These are phyloP conservation scores for Umbelopsis vinacea DNA, from an alignment of 192 early-diverging fungal genomes.

Conservation along the genomic window DNA sequence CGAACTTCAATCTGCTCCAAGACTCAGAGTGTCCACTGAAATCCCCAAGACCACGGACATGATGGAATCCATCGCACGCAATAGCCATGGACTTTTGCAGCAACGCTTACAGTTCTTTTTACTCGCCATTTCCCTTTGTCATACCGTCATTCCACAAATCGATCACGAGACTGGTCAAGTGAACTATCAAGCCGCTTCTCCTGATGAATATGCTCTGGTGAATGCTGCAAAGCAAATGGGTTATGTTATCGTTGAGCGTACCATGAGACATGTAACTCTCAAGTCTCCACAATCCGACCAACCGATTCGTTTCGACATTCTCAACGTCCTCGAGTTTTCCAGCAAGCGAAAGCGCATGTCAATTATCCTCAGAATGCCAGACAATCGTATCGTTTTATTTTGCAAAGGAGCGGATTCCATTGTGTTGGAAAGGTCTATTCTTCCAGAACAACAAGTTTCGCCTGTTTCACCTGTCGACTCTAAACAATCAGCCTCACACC, in stretches of 20 bases:
- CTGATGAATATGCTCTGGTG: constrained; percentile 85
- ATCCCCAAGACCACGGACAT: constrained; percentile 7
- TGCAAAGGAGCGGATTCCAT: constrained; percentile 94
- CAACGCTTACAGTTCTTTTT: constrained; percentile 67
- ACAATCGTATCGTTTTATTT: constrained; percentile 77
- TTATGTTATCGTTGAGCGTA: constrained; percentile 66
- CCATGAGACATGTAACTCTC: constrained; percentile 34
- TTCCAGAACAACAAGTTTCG: constrained; percentile 15
- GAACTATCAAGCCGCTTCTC: constrained; percentile 81
- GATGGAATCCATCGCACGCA: constrained; percentile 62
- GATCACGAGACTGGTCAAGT: constrained; percentile 58
- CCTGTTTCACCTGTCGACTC: constrained; percentile 14
- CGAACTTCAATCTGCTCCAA: neutral
- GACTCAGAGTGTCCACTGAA: neutral
- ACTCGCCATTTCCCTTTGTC: constrained; percentile 80
- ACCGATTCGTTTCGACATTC: constrained; percentile 56
- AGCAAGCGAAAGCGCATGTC: constrained; percentile 91
- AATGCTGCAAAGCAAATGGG: constrained; percentile 78
- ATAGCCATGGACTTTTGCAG: constrained; percentile 59
- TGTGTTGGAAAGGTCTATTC: constrained; percentile 65
- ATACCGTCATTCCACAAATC: constrained; percentile 64
- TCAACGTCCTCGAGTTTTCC: constrained; percentile 85
- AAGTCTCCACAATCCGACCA: constrained; percentile 17
- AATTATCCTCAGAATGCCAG: constrained; percentile 71
- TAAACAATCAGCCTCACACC: constrained; percentile 11